Evolutionary conservation across 768 basidiomycete genomes (phyloP).

Genomic region (Collybia sp.): DNA sequence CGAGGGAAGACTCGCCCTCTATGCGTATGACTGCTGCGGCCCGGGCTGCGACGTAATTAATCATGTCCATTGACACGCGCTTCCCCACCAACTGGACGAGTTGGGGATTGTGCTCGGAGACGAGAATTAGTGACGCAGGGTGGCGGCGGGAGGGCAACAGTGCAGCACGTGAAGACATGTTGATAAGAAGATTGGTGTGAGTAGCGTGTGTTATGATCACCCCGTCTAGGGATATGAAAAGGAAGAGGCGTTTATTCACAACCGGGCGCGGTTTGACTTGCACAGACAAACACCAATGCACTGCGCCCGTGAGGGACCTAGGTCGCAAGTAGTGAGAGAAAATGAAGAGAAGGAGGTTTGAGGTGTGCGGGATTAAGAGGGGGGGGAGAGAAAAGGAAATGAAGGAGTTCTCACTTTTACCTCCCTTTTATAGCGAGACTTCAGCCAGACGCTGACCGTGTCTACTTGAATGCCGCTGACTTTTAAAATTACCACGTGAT

Average conservation of each 20-base stretch:
- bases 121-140: slow-evolving; percentile 80
- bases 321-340: not conserved
- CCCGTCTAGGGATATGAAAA: slow-evolving; percentile 38
- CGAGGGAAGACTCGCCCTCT: slow-evolving; percentile 42
- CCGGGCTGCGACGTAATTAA: slow-evolving; percentile 78
- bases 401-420: too few species aligned
- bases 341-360: not conserved
- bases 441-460: too few species aligned
- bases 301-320: not conserved
- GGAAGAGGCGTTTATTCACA: not conserved
- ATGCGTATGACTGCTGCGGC: slow-evolving; percentile 72
- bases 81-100: slow-evolving; percentile 76
- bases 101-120: slow-evolving; percentile 71
- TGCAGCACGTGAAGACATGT: slow-evolving; percentile 22
- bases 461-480: too few species aligned
- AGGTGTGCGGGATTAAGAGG: not conserved
- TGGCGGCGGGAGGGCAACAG: slow-evolving; percentile 34
- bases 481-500: too few species aligned
- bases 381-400: not conserved
- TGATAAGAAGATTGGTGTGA: slow-evolving; percentile 22
- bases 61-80: slow-evolving; percentile 81
- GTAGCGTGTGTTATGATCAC: slow-evolving; percentile 24
- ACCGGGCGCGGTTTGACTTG: not conserved
- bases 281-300: not conserved
- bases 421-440: too few species aligned